Evolutionary conservation across 495 filamentous ascomycete genomes (phyloP), one percentile per base, ranked within the genome.

Genomic region (Penicillium dipodomyicola): DNA sequence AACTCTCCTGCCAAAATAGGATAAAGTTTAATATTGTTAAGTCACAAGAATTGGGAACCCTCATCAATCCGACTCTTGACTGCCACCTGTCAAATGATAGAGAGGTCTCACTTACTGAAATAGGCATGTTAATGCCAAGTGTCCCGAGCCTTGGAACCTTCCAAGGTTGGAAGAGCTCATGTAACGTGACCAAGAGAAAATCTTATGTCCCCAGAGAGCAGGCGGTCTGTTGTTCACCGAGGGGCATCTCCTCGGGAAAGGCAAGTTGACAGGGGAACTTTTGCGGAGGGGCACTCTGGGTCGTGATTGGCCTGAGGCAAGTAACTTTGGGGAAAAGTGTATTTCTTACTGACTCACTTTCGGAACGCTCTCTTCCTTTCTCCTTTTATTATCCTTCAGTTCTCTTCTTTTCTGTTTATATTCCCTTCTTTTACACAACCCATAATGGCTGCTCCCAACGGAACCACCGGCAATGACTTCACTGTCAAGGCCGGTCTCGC

Each of bases 401-500:
- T 51, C 33, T 30, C 53, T 41, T 27, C 9, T 20, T n/a, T 20
- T 30, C 50, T 59, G 43, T 52, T 46, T 52, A 43, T 22, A 37
- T 57, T 60, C 17, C 53, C 47, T 49, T 37, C 52, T 30, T 48
- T 50, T 52, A 44, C 20, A 52, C 25, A 51, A 42, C 29, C 59
- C 58, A 69, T 61, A 71, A 77, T 77, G 75, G 65, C 72, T 62
- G 56, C 70, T 45, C 60, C 62, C 44, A 73, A 71, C 64, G 67
- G 67, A 50, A 60, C 60, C 53, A 30, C 63, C 53, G 60, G 65
- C 67, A 76, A 72, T 57, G 74, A 78, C 73, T 89, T 91, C 72
- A 80, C 83, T 54, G 83, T 96, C 82, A 98, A 98, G 83, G 88
- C 89, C 43, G 94, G 94, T 30, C 78, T 98, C 53, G 94, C 94